These are phyloP conservation scores for Halophytophthora polymorphica DNA, from an alignment of 352 stramenopile genomes.

Conservation along the genomic window DNA sequence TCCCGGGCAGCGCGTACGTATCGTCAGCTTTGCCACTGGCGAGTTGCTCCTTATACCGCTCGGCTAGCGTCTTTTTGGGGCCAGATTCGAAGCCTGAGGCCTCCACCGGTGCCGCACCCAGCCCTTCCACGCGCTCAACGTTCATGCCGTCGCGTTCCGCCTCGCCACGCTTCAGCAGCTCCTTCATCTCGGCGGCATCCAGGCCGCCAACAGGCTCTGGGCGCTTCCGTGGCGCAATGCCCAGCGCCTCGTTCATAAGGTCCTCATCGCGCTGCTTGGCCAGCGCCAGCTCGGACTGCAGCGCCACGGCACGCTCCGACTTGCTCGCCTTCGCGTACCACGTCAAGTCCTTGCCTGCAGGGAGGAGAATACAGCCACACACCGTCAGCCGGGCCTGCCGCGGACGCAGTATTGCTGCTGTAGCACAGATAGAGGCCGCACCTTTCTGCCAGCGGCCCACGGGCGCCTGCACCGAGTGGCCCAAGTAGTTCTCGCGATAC, in stretches of 20 bases:
- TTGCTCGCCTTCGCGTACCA: conserved; percentile 87
- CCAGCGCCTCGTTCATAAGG: conserved; percentile 88
- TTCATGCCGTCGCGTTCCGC: conserved; percentile 66
- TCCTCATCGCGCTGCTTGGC: conserved; percentile 86
- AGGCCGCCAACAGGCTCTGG: conserved; percentile 43
- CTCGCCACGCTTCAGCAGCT: conserved; percentile 77
- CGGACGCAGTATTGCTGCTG: not conserved
- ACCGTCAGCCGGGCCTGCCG: not conserved
- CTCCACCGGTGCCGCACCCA: conserved; percentile 69
- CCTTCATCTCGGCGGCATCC: conserved; percentile 80
- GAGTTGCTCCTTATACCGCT: conserved; percentile 68
- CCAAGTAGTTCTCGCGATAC: conserved; percentile 91
- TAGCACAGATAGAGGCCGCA: not conserved
- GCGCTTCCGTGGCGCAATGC: conserved; percentile 57
- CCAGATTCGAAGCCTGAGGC: conserved; percentile 38
- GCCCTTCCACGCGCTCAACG: conserved; percentile 79
- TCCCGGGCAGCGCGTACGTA: conserved; percentile 64
- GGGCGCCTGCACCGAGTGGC: conserved; percentile 83
- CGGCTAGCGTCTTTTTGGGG: conserved; percentile 63
- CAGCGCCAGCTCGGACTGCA: conserved; percentile 61
- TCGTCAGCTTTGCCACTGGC: conserved; percentile 47
- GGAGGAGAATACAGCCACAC: not conserved
- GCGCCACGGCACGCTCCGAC: conserved; percentile 40
- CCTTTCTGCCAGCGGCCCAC: conserved; percentile 88
- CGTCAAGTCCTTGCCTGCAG: conserved; percentile 77